Evolutionary conservation across 768 basidiomycete genomes (phyloP), one percentile per base, ranked within the genome.

Genomic region (Collybiopsis luxurians): DNA sequence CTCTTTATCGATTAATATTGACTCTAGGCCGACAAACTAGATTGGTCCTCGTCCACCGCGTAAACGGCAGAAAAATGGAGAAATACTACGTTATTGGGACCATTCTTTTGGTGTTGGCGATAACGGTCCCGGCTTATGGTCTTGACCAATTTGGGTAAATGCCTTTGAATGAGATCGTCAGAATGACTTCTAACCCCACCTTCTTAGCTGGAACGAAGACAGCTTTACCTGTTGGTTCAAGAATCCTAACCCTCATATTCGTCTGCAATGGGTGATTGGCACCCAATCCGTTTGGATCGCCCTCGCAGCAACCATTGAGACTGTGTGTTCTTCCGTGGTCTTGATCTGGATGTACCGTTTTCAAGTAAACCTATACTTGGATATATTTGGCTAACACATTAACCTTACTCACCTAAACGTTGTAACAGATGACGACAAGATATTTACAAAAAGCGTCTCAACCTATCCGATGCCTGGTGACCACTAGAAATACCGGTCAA

Each of bases 1-100:
- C n/a, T n/a, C n/a, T n/a, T n/a, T n/a, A n/a, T n/a, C n/a, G n/a
- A n/a, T n/a, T n/a, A n/a, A n/a, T 21, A 27, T 15, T 40, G 9
- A 24, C 43, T 24, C 7, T n/a, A 9, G 7, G 17, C 43, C n/a
- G n/a, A n/a, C 19, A 10, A 7, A 9, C 17, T 6, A 67, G 68
- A 36, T 42, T 69, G 11, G 66, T 69, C n/a, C 52, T 69, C 17
- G 64, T 66, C 12, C 60, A 64, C 46, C 56, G 61, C 12, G 53
- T 65, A 9, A 66, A 69, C 53, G 68, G 68, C 2, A 63, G 61
- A 15, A 55, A n/a, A 42, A 48, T 69, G 57, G 68, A 69, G 48
- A 67, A 67, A 45, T 69, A 65, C 50, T 69, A 69, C 40, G 15
- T 68, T 7, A 46, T 64, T 23, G 60, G 44, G 36, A 61, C 64